These are phyloP conservation scores for Umbilicaria muhlenbergii DNA, from an alignment of 495 filamentous ascomycete genomes.

Conservation along the genomic window DNA sequence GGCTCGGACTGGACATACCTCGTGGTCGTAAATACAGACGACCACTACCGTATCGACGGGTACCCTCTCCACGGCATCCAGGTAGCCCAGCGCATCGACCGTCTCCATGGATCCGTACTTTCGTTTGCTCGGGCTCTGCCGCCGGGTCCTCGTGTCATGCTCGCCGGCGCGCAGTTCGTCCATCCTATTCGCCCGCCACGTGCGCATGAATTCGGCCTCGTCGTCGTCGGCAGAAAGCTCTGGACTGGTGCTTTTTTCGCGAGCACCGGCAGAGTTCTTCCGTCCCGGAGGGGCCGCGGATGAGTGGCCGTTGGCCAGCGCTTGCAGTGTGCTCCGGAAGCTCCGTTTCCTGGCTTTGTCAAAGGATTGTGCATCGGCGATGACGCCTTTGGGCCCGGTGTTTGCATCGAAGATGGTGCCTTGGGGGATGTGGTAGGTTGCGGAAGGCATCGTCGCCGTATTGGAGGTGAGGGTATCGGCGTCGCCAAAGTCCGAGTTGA, in stretches of 20 bases:
- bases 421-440: slow-evolving; percentile 30
- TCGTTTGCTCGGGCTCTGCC: slow-evolving; percentile 50
- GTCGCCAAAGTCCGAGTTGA: slow-evolving; percentile 41
- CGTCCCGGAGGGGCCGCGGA: slow-evolving; percentile 8
- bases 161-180: slow-evolving; percentile 52
- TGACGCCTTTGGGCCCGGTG: slow-evolving; percentile 97
- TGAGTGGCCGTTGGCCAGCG: slow-evolving; percentile 17
- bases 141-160: slow-evolving; percentile 32
- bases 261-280: slow-evolving; percentile 27
- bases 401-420: slow-evolving; percentile 61
- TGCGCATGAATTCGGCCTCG: slow-evolving; percentile 68
- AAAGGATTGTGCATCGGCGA: slow-evolving; percentile 85
- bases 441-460: slow-evolving; percentile 26
- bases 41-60: slow-evolving; percentile 72
- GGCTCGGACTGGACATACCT: slow-evolving; percentile 37
- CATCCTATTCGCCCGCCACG: slow-evolving; percentile 69
- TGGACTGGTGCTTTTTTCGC: slow-evolving; percentile 29
- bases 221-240: slow-evolving; percentile 35
- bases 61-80: slow-evolving; percentile 89
- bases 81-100: slow-evolving; percentile 81
- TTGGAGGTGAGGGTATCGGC: slow-evolving; percentile 42
- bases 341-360: slow-evolving; percentile 63
- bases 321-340: slow-evolving; percentile 32
- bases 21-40: slow-evolving; percentile 82
- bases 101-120: slow-evolving; percentile 62